Evolutionary conservation across 495 filamentous ascomycete species (phyloP).

Genomic region (Umbilicaria muhlenbergii): DNA sequence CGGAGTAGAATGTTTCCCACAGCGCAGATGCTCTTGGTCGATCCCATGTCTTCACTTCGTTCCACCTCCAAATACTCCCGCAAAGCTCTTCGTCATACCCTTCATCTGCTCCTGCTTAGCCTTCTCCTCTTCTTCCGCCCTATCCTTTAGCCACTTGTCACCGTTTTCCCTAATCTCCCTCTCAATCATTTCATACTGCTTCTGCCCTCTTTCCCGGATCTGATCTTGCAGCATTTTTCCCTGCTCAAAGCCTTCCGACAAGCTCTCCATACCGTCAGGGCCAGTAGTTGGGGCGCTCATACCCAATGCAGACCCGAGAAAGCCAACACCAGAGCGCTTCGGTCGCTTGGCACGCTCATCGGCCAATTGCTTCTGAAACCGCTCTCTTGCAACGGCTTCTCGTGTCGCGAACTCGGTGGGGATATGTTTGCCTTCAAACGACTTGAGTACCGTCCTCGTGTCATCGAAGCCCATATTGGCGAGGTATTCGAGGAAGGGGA

Average conservation of each 20-base stretch:
- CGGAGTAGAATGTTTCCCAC: no score
- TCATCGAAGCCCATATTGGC: constrained; percentile 83
- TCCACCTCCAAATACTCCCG: constrained; percentile 34
- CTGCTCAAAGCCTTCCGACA: constrained; percentile 58
- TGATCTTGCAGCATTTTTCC: constrained; percentile 94
- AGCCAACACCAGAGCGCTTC: constrained; percentile 38
- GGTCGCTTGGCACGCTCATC: constrained; percentile 50
- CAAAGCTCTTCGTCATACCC: constrained; percentile 56
- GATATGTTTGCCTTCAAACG: constrained; percentile 74
- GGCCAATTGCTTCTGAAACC: constrained; percentile 63
- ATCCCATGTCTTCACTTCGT: constrained; percentile 12
- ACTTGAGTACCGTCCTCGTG: constrained; percentile 68
- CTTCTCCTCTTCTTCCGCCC: constrained; percentile 72
- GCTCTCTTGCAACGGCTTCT: constrained; percentile 67
- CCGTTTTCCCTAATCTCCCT: constrained; percentile 81
- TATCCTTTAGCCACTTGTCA: constrained; percentile 86
- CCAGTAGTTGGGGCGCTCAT: constrained; percentile 39
- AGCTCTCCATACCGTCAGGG: constrained; percentile 48
- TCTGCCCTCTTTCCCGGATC: constrained; percentile 77
- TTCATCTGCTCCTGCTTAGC: constrained; percentile 78
- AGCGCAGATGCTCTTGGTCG: neutral
- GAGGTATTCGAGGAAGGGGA: constrained; percentile 93
- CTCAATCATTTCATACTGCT: constrained; percentile 78
- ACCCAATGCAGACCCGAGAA: constrained; percentile 55
- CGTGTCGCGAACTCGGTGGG: constrained; percentile 76